Evolutionary conservation across 495 filamentous ascomycete species (phyloP), one percentile per base, ranked within the genome.

Genomic region (Astrothelium macrocarpum): DNA sequence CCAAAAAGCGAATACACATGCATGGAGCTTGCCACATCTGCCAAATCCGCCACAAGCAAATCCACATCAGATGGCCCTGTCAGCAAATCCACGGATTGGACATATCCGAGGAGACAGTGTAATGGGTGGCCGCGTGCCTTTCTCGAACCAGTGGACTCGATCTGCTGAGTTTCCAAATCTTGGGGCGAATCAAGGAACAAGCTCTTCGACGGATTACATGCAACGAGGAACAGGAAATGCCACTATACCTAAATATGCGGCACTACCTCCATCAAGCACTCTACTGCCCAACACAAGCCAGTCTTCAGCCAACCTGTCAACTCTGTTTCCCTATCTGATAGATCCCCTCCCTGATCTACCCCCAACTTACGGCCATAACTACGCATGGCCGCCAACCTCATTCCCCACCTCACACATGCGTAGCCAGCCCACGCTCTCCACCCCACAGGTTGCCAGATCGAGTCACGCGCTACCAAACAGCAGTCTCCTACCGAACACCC

Each of bases 201-300:
- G 49, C 0, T 16, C 49, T 29, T 2, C 25, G 20, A 5, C 26
- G 9, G 5, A 29, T 20, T 29, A 56, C 25, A 25, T n/a, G 7
- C 49, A 28, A 0, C 49, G 14, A n/a, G n/a, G 23, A 49, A 5
- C 10, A 16, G 45, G 45, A 20, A 20, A 49, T 49, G 14, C 45
- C 11, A 20, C 12, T 1, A 39, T 39, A 5, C 34, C 34, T 39
- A 14, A 14, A 39, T 39, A 14, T 39, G 5, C 34, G 5, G 34
- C 34, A 39, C 34, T 14, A 39, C 14, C n/a, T n/a, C n/a, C 34
- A 14, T 39, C 59, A 42, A 32, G 64, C 67, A 32, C 65, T 66
- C 36, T 45, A 29, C 26, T 61, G 42, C 11, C 18, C 28, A 9
- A 31, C 32, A 12, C n/a, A n/a, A n/a, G n/a, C n/a, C n/a, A n/a